Evolutionary conservation across 2,329 filamentous ascomycete species (phyloP).

Genomic region (Fusarium sp.): DNA sequence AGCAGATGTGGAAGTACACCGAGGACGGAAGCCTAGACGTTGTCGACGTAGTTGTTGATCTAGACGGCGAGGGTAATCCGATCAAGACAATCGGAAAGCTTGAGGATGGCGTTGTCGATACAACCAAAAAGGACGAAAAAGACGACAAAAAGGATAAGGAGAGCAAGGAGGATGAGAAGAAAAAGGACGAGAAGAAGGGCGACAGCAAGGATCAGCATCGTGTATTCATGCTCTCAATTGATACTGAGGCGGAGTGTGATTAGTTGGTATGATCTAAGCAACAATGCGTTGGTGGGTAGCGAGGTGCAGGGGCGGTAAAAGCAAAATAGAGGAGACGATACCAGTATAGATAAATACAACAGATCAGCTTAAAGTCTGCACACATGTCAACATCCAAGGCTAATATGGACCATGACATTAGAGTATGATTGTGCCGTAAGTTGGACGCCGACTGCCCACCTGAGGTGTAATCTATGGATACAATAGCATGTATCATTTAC

Average conservation of each 20-base stretch:
- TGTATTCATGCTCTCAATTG: conserved; percentile 54
- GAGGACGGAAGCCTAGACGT: conserved; percentile 75
- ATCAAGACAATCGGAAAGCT: conserved; percentile 57
- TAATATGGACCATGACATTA: no score
- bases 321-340: neutral
- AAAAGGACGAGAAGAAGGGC: conserved; percentile 17
- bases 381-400: no score
- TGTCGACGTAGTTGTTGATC: conserved; percentile 67
- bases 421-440: no score
- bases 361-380: no score
- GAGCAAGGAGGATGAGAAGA: conserved; percentile 25
- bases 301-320: neutral
- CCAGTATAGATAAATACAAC: neutral
- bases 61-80: conserved; percentile 63
- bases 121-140: conserved; percentile 50
- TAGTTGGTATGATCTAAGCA: conserved; percentile 3
- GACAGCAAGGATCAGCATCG: conserved; percentile 45
- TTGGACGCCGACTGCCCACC: no score
- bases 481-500: no score
- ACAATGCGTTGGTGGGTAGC: neutral
- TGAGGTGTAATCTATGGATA: no score
- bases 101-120: conserved; percentile 56
- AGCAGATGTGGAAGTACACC: conserved; percentile 83
- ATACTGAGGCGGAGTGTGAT: conserved; percentile 42
- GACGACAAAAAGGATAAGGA: conserved; percentile 48